Evolutionary conservation across 192 early-diverging fungal species (phyloP).

Genomic region (Coemansia sp.): DNA sequence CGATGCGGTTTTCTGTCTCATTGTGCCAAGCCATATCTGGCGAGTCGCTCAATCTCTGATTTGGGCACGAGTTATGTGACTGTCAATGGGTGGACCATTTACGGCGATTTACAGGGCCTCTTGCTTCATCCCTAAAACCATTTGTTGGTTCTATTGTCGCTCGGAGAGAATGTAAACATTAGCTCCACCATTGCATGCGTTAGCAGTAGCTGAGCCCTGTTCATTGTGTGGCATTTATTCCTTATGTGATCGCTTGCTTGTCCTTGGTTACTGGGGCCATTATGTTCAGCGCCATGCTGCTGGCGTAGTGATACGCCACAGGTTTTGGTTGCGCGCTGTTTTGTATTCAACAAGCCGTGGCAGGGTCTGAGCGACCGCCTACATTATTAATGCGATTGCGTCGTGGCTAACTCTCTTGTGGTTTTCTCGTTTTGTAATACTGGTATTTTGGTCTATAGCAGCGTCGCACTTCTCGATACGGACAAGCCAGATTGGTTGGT

Average conservation of each 20-base stretch:
- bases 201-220: no score
- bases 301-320: background rate
- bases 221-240: no score
- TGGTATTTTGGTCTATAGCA: slow-evolving; percentile 3
- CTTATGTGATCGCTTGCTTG: no score
- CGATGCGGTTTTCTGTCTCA: background rate
- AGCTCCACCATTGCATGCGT: no score
- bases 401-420: slow-evolving; percentile 1
- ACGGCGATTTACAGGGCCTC: no score
- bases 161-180: no score
- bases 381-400: background rate
- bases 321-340: no score
- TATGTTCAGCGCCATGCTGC: slow-evolving; percentile 6
- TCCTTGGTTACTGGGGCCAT: background rate
- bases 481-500: background rate
- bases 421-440: no score
- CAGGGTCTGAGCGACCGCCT: slow-evolving; percentile 3
- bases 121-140: no score
- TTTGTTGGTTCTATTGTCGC: no score
- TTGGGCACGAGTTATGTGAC: background rate
- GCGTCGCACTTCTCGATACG: background rate
- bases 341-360: background rate
- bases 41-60: background rate
- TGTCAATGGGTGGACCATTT: no score
- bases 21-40: background rate